phyloP scores from a whole-genome alignment of 352 stramenopile genomes.

The Globisporangium rhizosaccharum region DNA sequence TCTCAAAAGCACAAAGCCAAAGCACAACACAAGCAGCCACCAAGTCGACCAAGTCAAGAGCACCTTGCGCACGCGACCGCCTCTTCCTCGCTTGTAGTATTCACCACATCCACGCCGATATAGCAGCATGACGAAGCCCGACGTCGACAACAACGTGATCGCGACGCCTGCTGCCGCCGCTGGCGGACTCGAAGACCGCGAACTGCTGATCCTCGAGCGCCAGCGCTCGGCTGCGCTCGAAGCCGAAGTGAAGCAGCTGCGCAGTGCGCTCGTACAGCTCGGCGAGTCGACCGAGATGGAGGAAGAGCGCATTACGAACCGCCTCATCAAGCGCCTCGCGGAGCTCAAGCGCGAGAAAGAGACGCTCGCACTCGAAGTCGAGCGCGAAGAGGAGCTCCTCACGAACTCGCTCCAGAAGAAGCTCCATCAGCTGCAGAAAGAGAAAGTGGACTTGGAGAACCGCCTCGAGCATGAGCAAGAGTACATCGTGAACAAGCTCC shows the following conservation, averaged over 20 bases:
- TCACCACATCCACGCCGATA: no score
- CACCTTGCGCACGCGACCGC: not conserved
- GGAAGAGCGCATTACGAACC: conserved; percentile 82
- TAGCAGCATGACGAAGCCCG: not conserved
- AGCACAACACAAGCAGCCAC: no score
- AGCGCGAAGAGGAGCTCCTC: conserved; percentile 87
- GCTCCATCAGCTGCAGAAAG: conserved; percentile 77
- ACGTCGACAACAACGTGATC: not conserved
- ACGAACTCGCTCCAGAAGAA: conserved; percentile 90
- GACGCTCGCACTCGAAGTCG: conserved; percentile 82
- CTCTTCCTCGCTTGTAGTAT: no score
- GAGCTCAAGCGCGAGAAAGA: conserved; percentile 87
- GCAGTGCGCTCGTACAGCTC: conserved; percentile 67
- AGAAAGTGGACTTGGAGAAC: conserved; percentile 91
- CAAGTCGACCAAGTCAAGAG: no score
- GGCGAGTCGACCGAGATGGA: conserved; percentile 81
- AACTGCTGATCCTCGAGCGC: conserved; percentile 66
- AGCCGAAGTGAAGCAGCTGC: conserved; percentile 57
- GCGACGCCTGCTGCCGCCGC: not conserved
- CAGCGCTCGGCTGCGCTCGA: conserved; percentile 71
- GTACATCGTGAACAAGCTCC: conserved; percentile 90
- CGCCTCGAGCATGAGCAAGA: conserved; percentile 90
- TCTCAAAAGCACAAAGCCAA: no score
- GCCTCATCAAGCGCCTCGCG: conserved; percentile 71
- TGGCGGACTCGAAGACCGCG: conserved; percentile 32